Conservation (phyloP, 305 asterid genomes). For the Salvia sclarea region DNA sequence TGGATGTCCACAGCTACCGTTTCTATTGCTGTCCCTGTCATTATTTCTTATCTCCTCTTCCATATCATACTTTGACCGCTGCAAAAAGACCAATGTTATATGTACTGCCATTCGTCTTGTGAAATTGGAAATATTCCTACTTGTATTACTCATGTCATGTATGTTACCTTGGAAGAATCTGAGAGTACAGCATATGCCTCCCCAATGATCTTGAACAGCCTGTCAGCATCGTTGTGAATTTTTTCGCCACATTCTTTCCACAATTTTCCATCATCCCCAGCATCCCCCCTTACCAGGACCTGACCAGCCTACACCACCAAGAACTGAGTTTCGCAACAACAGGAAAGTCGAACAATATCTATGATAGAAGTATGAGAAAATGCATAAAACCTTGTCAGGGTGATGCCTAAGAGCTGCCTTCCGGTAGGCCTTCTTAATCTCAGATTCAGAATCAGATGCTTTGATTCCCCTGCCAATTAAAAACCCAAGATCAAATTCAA, state of each 20-base stretch:
- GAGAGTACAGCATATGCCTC: slow-evolving; percentile 94
- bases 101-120: no score
- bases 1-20: slow-evolving; percentile 42
- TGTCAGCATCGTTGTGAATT: slow-evolving; percentile 83
- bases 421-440: slow-evolving; percentile 88
- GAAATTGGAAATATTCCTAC: background rate
- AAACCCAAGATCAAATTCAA: slow-evolving; percentile 32
- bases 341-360: background rate
- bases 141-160: background rate
- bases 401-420: slow-evolving; percentile 97
- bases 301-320: slow-evolving; percentile 68
- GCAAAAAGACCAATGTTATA: slow-evolving; percentile 36
- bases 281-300: slow-evolving; percentile 66
- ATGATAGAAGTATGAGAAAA: slow-evolving; percentile 22
- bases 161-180: slow-evolving; percentile 70
- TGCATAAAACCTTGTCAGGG: slow-evolving; percentile 79
- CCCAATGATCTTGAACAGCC: slow-evolving; percentile 85
- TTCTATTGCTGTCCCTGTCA: slow-evolving; percentile 42
- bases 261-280: slow-evolving; percentile 61
- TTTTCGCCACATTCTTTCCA: slow-evolving; percentile 78
- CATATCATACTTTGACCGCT: slow-evolving; percentile 65
- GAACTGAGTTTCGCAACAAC: slow-evolving; percentile 25
- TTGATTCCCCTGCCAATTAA: slow-evolving; percentile 70
- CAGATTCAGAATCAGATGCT: slow-evolving; percentile 75
- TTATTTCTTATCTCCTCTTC: slow-evolving; percentile 63